Base-by-base conservation (phyloP, 352 stramenopile genomes). In the Phytophthora sp. region DNA sequence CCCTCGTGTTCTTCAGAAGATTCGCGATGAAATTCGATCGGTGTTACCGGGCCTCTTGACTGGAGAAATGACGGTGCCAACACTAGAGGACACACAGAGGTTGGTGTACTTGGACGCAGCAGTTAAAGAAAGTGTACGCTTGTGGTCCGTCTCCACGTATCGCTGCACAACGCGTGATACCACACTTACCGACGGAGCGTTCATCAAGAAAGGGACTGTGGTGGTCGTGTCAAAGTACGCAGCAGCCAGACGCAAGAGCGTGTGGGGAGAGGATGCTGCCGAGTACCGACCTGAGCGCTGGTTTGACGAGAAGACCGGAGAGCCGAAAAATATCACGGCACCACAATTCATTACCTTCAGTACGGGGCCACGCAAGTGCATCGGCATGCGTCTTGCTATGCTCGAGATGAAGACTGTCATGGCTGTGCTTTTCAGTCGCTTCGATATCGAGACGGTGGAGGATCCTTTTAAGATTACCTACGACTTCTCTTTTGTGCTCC, bases 61-160 rank as follows among this genome's bases (percentile, higher is more conserved):
- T 5, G 48, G 48, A 8, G 20, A 51, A 28, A 31, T 67, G 15
- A 20, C 20, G 18, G 48, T 61, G 30, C 67, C 74, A 7, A 77
- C 62, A 9, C 66, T 77, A 24, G 74, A 82, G 5, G 58, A 84
- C 23, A 58, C 82, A 18, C 69, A 76, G 58, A 50, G 72, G 20
- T 57, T 90, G 12, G 62, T 66, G 39, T 90, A 88, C 62, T 54
- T 92, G n/a, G 69, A 84, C 12, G 84, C 76, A 1, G 67, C 79
- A 4, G 64, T 91, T 20, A 65, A 67, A 4, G 85, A 94, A 54
- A 84, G 37, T 17, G 50, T 92, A 20, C 75, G 85, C 0, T 24
- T 94, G 32, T 76, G 82, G 34, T 53, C 53, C 8, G 53, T 61
- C 12, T 61, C 53, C 30, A 61, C 53, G 53, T 61, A 61, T 52